Evolutionary conservation across 2,329 filamentous ascomycete genomes (phyloP).

Genomic region (Westerdykella aurantiaca): DNA sequence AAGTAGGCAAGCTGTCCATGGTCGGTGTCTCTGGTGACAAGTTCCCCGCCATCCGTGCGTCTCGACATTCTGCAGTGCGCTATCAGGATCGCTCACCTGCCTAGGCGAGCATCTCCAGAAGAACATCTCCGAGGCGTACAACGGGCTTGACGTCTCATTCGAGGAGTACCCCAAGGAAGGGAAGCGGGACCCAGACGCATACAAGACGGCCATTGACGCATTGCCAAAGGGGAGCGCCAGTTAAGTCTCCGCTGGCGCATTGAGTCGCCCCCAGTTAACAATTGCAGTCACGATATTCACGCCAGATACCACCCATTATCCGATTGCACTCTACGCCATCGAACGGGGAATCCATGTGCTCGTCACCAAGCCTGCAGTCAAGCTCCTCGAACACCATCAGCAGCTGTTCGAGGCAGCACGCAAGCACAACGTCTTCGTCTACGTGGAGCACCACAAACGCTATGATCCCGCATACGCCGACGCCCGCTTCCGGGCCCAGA

Average conservation of each 20-base stretch:
- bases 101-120: conserved; percentile 74
- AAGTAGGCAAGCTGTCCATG: conserved; percentile 82
- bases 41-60: conserved; percentile 82
- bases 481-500: conserved; percentile 68
- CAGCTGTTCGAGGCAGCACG: conserved; percentile 65
- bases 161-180: conserved; percentile 73
- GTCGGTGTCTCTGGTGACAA: conserved; percentile 83
- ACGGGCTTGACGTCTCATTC: conserved; percentile 81
- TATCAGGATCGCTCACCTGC: conserved; percentile 12
- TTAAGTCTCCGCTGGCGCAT: conserved; percentile 11
- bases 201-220: conserved; percentile 82
- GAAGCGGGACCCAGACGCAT: conserved; percentile 68
- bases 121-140: conserved; percentile 86
- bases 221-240: conserved; percentile 74
- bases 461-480: conserved; percentile 91
- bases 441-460: conserved; percentile 94
- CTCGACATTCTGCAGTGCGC: background rate
- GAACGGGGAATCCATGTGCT: conserved; percentile 83
- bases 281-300: conserved; percentile 80
- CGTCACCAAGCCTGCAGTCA: conserved; percentile 89
- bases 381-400: conserved; percentile 74
- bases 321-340: conserved; percentile 88
- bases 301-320: conserved; percentile 85
- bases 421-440: conserved; percentile 78
- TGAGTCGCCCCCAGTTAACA: background rate